phyloP scores from a whole-genome alignment of 2,329 filamentous ascomycete species.

The Xylaria sp. region DNA sequence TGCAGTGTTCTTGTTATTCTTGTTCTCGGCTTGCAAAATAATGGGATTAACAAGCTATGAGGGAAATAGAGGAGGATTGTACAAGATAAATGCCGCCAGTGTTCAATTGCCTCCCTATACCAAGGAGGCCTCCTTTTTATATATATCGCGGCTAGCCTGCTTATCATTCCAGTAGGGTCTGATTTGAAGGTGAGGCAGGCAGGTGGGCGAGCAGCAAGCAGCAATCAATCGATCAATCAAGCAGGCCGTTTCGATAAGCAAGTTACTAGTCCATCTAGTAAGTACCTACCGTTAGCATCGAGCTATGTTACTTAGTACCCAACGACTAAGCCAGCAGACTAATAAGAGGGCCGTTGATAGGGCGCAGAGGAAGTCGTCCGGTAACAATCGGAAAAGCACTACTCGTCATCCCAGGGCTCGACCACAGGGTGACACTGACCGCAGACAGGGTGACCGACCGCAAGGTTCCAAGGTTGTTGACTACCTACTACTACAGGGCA shows the following conservation, averaged over 20 bases:
- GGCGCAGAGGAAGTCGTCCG: conserved; percentile 11
- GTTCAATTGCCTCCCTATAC: conserved; percentile 28
- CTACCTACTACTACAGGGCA: not conserved
- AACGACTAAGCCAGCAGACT: conserved; percentile 8
- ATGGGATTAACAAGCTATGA: conserved; percentile 1
- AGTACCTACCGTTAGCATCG: not conserved
- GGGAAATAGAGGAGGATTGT: not conserved
- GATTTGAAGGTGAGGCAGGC: conserved; percentile 10
- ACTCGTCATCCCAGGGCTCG: conserved; percentile 22
- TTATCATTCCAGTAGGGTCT: conserved; percentile 26
- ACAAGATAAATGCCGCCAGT: conserved; percentile 12
- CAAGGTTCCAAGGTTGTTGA: not conserved
- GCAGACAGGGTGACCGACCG: not conserved
- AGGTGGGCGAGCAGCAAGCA: conserved; percentile 2
- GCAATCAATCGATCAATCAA: too few relatives aligned
- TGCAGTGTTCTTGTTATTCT: not conserved
- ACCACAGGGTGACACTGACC: conserved; percentile 4
- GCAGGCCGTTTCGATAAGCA: conserved; percentile 24
- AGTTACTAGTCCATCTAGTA: not conserved
- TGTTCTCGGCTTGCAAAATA: not conserved
- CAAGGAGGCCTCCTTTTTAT: conserved; percentile 6
- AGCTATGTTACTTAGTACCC: conserved; percentile 6
- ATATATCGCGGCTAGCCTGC: conserved; percentile 19
- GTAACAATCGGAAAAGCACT: conserved; percentile 16
- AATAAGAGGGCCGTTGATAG: conserved; percentile 23